Conservation (phyloP, 2,329 filamentous ascomycete genomes). For the Pestalotiopsis sp. region DNA sequence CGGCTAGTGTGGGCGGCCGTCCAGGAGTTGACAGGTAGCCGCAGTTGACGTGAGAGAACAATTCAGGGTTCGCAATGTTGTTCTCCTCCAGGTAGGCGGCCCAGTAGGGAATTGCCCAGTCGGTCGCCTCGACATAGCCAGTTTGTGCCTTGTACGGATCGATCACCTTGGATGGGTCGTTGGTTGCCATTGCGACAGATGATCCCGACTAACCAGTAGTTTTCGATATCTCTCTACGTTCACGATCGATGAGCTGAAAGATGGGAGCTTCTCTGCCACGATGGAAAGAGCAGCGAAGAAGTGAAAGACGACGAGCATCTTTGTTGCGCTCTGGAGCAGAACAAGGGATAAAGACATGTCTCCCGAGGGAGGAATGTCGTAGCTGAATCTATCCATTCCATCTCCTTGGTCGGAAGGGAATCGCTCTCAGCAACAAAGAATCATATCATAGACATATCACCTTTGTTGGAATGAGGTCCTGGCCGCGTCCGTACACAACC, state of each 20-base stretch:
- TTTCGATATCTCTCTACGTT: neutral
- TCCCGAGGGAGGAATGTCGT: neutral
- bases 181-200: neutral
- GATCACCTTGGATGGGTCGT: conserved; percentile 7
- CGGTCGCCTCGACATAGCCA: conserved; percentile 41
- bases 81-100: conserved; percentile 41
- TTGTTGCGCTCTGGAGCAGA: neutral
- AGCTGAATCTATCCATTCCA: neutral
- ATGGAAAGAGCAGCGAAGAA: neutral
- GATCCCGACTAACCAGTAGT: neutral
- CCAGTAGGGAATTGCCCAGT: conserved; percentile 43
- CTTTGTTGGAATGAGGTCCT: neutral
- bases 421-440: neutral
- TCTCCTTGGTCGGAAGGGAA: neutral
- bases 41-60: conserved; percentile 57
- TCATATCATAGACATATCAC: neutral
- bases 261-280: neutral
- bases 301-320: neutral
- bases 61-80: conserved; percentile 25
- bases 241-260: neutral
- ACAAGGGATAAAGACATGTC: neutral
- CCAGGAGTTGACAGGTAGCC: conserved; percentile 57
- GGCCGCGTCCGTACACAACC: neutral
- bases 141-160: conserved; percentile 26
- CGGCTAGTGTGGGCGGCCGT: conserved; percentile 54